phyloP scores from a whole-genome alignment of 257 asterid species.

The Jaltomata sinuosa region DNA sequence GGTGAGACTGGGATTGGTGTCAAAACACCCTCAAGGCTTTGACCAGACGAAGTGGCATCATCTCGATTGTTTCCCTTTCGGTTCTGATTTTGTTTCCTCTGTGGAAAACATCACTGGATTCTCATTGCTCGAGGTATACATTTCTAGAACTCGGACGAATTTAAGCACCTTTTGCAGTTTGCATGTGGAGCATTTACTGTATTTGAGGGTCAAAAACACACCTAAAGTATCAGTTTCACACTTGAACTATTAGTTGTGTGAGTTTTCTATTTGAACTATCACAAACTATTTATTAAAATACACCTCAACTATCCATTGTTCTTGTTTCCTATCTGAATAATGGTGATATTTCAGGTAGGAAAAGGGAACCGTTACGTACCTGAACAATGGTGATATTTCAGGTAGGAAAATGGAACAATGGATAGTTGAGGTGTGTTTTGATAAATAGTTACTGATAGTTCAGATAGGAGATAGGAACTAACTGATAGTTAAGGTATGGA shows the following conservation, averaged over 20 bases:
- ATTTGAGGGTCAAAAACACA: background rate
- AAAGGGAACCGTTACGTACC: too few species aligned
- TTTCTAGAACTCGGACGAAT: background rate
- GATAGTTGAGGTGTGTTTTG: too few species aligned
- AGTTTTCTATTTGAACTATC: background rate
- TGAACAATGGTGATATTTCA: too few species aligned
- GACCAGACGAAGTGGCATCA: constrained; percentile 94
- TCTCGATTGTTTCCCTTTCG: constrained; percentile 52
- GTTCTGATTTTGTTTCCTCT: constrained; percentile 28
- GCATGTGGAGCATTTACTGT: background rate
- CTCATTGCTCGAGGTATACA: constrained; percentile 59
- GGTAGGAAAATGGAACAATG: too few species aligned
- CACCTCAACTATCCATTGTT: background rate
- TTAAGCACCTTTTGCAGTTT: background rate
- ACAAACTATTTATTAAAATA: background rate
- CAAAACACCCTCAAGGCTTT: constrained; percentile 72
- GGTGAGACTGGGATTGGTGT: constrained; percentile 60
- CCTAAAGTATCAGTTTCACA: background rate
- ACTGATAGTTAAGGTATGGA: background rate
- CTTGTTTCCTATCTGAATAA: background rate
- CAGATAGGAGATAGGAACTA: too few species aligned
- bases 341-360: background rate
- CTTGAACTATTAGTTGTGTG: background rate
- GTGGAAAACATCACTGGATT: constrained; percentile 58
- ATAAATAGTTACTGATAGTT: too few species aligned